Percentiles rank a stretch among this genome's conserved stretches.
These are phyloP conservation scores for Halophytophthora polymorphica DNA, from an alignment of 352 stramenopile genomes.

Conservation along the genomic window DNA sequence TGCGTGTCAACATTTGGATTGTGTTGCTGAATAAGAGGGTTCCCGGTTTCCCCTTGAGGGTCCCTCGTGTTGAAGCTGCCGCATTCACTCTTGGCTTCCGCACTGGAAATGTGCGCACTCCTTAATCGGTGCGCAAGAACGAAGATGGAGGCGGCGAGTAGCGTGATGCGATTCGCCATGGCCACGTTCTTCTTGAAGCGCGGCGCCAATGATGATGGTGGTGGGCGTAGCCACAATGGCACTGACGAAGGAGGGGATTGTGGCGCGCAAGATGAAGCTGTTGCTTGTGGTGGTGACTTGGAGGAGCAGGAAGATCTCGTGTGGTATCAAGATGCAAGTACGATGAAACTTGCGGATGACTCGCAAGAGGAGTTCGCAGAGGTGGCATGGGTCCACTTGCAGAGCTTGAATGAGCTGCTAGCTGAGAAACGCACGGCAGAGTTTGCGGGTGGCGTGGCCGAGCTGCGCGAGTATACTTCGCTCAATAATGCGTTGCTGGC, in stretches of 20 bases:
- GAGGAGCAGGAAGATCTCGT: not conserved
- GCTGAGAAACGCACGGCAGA: conserved; percentile 15
- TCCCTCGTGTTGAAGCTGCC: conserved; percentile 23
- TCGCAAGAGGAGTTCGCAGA: conserved; percentile 5
- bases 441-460: conserved; percentile 9
- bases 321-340: too few species aligned
- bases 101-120: not conserved
- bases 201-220: not conserved
- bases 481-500: conserved; percentile 6
- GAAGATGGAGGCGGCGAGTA: conserved; percentile 30
- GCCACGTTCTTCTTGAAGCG: conserved; percentile 39
- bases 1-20: too few species aligned
- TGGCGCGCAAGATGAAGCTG: not conserved
- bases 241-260: not conserved
- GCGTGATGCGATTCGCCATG: conserved; percentile 36
- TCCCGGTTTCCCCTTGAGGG: too few species aligned
- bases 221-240: not conserved
- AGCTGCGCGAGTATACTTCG: conserved; percentile 20
- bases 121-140: too few species aligned
- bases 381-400: conserved; percentile 12
- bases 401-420: conserved; percentile 20
- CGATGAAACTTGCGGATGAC: not conserved
- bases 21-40: too few species aligned
- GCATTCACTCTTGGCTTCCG: conserved; percentile 12
- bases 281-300: not conserved